These are phyloP conservation scores for Boeremia exigua DNA, from an alignment of 2,329 filamentous ascomycete genomes.

Conservation along the genomic window DNA sequence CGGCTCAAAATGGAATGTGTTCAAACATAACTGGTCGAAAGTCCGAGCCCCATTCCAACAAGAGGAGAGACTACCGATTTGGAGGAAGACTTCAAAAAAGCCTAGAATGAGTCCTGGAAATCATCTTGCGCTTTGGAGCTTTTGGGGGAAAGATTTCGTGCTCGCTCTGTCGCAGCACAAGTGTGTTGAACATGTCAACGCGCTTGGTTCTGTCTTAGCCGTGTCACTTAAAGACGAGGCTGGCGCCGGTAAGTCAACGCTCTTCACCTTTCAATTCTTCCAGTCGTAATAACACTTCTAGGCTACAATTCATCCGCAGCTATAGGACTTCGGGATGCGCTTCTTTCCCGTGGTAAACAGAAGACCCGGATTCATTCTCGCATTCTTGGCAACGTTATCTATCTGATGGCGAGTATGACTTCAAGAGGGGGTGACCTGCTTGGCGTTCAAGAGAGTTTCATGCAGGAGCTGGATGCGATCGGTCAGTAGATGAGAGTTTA, in stretches of 20 bases:
- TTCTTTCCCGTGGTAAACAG: constrained; percentile 50
- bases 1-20: constrained; percentile 16
- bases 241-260: constrained; percentile 50
- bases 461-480: constrained; percentile 20
- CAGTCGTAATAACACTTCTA: constrained; percentile 16
- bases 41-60: background rate
- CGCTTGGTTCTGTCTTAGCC: constrained; percentile 76
- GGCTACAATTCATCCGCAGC: constrained; percentile 65
- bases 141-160: constrained; percentile 71
- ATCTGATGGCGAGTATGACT: constrained; percentile 63
- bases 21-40: constrained; percentile 6
- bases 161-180: constrained; percentile 62
- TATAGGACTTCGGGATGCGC: constrained; percentile 57
- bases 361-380: constrained; percentile 61
- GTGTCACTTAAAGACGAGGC: constrained; percentile 62
- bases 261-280: background rate
- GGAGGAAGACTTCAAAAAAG: background rate
- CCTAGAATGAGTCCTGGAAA: background rate
- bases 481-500: background rate
- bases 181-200: constrained; percentile 70
- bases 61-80: background rate
- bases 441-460: constrained; percentile 28
- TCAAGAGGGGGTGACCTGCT: constrained; percentile 24
- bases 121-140: constrained; percentile 63
- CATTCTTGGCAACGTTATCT: constrained; percentile 67